Base-by-base conservation (phyloP, 805 yeast genomes). In the Lipomyces orientalis region DNA sequence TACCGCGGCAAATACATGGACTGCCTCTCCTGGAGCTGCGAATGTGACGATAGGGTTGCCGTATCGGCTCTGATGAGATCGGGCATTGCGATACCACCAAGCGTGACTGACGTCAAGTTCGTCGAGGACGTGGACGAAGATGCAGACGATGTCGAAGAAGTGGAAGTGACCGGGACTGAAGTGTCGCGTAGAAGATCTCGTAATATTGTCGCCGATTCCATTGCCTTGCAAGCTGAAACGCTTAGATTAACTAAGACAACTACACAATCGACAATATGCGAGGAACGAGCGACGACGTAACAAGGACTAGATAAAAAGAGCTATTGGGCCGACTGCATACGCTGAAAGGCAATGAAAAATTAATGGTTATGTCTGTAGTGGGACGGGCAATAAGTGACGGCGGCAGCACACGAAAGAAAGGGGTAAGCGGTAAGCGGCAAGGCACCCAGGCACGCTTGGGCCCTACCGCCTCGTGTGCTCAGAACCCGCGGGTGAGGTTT, bases 101-200 rank as follows among this genome's bases (percentile, higher is more conserved):
- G 52, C 19, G 60, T 58, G 12, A 37, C 51, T 10, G 43, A 33
- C 19, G 60, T 58, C 51, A 29, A 22, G 31, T 58, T 37, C 22
- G 60, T 58, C 29, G 60, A 33, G 16, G 29, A 34, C 60, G 49
- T 25, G 7, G 54, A n/a, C 14, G 60, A 58, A 2, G 60, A 58
- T 25, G 60, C 35, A 25, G 60, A 58, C 33, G 60, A 58, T 29
- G 54, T n/a, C 19, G 60, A 37, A n/a, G 60, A 19, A 34, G 51
- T 37, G 33, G 54, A n/a, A 10, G 52, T 9, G 29, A 35, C 31
- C 61, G 34, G 54, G 60, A 29, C 10, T 35, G 56, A 43, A 43
- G 56, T 25, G 57, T 43, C 61, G 61, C 49, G 60, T 34, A 58
- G 16, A 60, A 43, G 54, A 51, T n/a, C 57, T 34, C 57, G 61